Conservation (phyloP, 305 asterid species). For the Withania somnifera region DNA sequence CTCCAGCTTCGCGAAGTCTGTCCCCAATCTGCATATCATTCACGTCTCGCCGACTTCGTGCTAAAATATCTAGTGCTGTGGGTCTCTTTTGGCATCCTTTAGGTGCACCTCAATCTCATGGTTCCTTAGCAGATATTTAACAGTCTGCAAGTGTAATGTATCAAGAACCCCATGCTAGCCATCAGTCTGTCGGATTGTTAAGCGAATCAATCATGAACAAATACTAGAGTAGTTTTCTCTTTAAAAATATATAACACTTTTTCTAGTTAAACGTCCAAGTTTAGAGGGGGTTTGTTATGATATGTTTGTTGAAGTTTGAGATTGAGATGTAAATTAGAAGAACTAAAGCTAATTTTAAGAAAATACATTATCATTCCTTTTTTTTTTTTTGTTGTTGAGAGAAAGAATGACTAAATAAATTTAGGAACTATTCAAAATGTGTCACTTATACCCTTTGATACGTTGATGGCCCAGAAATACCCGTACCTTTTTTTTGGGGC, state of each 20-base stretch:
- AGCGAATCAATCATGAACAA: too few relatives aligned
- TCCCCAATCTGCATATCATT: background rate
- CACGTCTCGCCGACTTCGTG: background rate
- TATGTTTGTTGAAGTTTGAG: background rate
- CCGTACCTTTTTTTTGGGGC: too few relatives aligned
- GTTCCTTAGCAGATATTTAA: background rate
- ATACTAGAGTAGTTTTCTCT: background rate
- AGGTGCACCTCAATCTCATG: conserved; percentile 11
- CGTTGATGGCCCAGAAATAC: too few relatives aligned
- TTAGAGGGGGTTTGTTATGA: background rate
- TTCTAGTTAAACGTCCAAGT: background rate
- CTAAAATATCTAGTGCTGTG: conserved; percentile 13
- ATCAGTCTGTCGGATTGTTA: background rate
- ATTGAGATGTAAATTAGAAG: background rate
- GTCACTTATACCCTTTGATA: too few relatives aligned
- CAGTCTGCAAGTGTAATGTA: conserved; percentile 15
- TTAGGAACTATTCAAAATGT: too few relatives aligned
- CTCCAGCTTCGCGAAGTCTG: background rate
- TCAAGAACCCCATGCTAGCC: background rate
- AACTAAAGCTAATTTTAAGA: background rate
- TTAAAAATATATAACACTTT: background rate
- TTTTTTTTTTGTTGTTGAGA: too few relatives aligned
- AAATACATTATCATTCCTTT: background rate
- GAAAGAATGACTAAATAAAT: too few relatives aligned
- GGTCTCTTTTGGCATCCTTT: conserved; percentile 10